A percentile compares a stretch with the other conserved stretches of the same genome.
phyloP scores from a whole-genome alignment of 2,329 filamentous ascomycete genomes.

The Leptographium flavum region DNA sequence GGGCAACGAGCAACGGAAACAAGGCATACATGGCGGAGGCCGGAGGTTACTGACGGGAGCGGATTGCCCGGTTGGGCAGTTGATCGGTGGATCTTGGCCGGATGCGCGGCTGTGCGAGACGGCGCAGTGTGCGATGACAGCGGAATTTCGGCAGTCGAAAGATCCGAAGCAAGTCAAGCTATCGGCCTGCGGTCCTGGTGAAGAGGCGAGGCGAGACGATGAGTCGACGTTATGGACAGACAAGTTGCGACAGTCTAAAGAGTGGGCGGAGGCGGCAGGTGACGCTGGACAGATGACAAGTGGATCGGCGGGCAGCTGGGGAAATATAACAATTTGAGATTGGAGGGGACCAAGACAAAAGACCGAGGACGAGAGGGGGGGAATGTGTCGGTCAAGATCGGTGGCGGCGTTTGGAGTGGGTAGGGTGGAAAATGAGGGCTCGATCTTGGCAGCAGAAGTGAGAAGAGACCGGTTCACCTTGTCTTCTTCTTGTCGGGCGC shows the following conservation, averaged over 20 bases:
- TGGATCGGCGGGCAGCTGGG: too few species aligned
- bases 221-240: background rate
- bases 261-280: background rate
- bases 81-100: too few species aligned
- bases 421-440: background rate
- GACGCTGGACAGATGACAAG: background rate
- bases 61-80: too few species aligned
- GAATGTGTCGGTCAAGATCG: background rate
- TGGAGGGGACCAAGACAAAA: background rate
- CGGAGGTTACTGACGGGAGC: too few species aligned
- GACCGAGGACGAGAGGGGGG: background rate
- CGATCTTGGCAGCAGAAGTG: constrained; percentile 1
- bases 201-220: background rate
- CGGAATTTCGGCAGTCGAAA: too few species aligned
- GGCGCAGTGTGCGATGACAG: too few species aligned
- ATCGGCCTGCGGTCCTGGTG: too few species aligned
- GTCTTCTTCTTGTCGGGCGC: background rate
- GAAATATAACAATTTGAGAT: background rate
- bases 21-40: background rate
- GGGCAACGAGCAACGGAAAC: background rate
- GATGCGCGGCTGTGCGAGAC: too few species aligned
- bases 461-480: background rate
- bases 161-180: too few species aligned
- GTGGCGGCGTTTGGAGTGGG: background rate
- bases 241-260: background rate